Evolutionary conservation across 2,329 filamentous ascomycete genomes (phyloP), one percentile per base, ranked within the genome.

Genomic region (Alternaria metachromatica): DNA sequence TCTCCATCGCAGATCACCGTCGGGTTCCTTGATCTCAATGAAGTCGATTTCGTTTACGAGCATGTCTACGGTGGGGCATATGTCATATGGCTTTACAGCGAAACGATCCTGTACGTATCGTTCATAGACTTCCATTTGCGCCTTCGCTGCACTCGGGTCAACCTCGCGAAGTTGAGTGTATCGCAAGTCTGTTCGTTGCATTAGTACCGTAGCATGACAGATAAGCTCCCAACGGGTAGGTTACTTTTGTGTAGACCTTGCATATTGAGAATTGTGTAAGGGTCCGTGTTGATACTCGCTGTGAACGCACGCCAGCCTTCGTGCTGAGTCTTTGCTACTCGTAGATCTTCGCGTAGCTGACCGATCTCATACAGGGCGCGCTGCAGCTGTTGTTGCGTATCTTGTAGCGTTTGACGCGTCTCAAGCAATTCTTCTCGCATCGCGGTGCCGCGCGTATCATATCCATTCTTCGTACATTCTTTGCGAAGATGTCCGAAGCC

Each of bases 401-500:
- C n/a, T 18, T 41, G 37, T 41, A 41, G 37, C 5, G 0, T 41
- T 41, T 1, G 37, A 41, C 15, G 37, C 8, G 15, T 41, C n/a
- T n/a, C 5, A 41, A 4, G 37, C 37, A 18, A 10, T 41, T 41
- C 37, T 18, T 9, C 37, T 41, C 5, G 37, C 0, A 3, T 2
- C 3, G 37, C 2, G 15, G 3, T 18, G 37, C 37, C 0, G 5
- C 37, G 5, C 0, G 15, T 1, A 3, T n/a, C 0, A 18, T 18
- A 0, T 37, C 4, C 37, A 1, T 11, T 3, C 5, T 41, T 41
- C 37, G 9, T 4, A 2, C n/a, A 41, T 10, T 41, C 37, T 41
- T 41, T 41, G 9, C 37, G 37, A 41, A 41, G 15, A 18, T 41
- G 37, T 18, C n/a, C 37, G 11, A 41, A 18, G 2, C 5, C 9